A percentile compares a stretch with the other conserved stretches of the same genome.
phyloP scores from a whole-genome alignment of 768 basidiomycete genomes.

The Collybiopsis luxurians region DNA sequence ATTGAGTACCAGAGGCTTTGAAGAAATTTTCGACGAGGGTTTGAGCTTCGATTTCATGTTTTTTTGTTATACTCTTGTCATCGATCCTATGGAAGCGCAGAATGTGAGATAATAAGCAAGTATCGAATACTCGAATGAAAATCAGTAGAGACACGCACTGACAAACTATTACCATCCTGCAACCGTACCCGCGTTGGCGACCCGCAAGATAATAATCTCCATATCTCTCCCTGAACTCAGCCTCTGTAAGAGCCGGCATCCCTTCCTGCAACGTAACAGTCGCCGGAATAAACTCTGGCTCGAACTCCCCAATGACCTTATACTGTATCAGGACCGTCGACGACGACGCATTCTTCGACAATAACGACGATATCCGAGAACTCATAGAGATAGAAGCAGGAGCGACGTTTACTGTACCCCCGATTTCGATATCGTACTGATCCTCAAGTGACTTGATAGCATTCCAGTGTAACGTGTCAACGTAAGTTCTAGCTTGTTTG shows the following conservation, averaged over 20 bases:
- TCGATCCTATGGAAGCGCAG: constrained; percentile 15
- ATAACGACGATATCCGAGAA: constrained; percentile 10
- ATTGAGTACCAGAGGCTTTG: constrained; percentile 13
- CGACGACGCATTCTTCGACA: constrained; percentile 9
- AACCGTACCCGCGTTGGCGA: constrained; percentile 12
- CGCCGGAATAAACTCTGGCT: constrained; percentile 10
- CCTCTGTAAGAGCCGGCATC: constrained; percentile 10
- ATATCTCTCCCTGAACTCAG: constrained; percentile 14
- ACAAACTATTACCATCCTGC: constrained; percentile 18
- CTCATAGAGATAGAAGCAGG: constrained; percentile 10
- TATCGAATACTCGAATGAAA: not conserved
- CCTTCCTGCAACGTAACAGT: constrained; percentile 11
- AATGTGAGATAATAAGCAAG: not conserved
- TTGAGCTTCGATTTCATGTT: constrained; percentile 11
- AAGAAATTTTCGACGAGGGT: constrained; percentile 14
- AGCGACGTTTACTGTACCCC: constrained; percentile 15
- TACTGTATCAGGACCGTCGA: constrained; percentile 17
- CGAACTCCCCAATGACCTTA: constrained; percentile 13
- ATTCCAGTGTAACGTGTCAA: constrained; percentile 15
- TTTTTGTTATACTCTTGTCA: constrained; percentile 11
- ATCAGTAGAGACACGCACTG: constrained; percentile 10
- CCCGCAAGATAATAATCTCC: constrained; percentile 20
- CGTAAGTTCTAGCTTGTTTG: constrained; percentile 8
- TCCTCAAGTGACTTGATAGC: constrained; percentile 12
- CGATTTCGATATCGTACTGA: constrained; percentile 14